Percentiles rank a stretch among this genome's conserved stretches.
Evolutionary conservation across 1,284 basidiomycete genomes (phyloP).

Genomic region (Spongispora temasekensis): DNA sequence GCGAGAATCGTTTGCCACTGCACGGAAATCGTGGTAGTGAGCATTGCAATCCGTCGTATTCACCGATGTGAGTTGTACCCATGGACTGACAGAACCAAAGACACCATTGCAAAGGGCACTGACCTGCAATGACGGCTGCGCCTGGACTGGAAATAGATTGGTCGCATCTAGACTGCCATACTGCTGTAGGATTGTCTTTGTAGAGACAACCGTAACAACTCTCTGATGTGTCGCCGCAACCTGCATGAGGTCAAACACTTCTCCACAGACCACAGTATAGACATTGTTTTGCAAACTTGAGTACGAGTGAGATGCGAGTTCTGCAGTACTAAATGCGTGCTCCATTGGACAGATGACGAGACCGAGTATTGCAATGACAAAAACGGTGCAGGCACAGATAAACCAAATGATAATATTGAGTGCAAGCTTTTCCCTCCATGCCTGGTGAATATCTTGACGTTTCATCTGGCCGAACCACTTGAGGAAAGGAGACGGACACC

Average conservation of each 20-base stretch:
- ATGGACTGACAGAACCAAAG: conserved; percentile 80
- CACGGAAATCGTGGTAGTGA: conserved; percentile 97
- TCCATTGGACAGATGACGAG: conserved; percentile 92
- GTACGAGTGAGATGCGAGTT: conserved; percentile 75
- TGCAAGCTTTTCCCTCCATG: conserved; percentile 97
- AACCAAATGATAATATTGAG: conserved; percentile 98
- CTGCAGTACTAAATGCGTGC: conserved; percentile 82
- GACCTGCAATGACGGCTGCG: conserved; percentile 57
- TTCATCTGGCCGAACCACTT: too few relatives aligned
- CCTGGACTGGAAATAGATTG: conserved; percentile 92
- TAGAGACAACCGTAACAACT: conserved; percentile 74
- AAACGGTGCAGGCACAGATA: conserved; percentile 83
- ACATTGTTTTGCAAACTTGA: conserved; percentile 70
- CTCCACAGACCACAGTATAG: conserved; percentile 85
- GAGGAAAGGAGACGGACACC: too few relatives aligned
- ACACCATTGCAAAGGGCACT: conserved; percentile 92
- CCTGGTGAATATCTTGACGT: conserved; percentile 90
- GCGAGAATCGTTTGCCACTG: conserved; percentile 82
- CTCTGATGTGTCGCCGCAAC: conserved; percentile 64
- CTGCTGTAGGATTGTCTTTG: conserved; percentile 67
- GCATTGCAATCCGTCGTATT: conserved; percentile 84
- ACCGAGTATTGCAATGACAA: conserved; percentile 91
- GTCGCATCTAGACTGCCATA: conserved; percentile 85
- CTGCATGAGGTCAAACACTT: conserved; percentile 83
- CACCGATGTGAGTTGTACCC: conserved; percentile 74